A percentile compares a stretch with the other conserved stretches of the same genome.
Evolutionary conservation across 2,329 filamentous ascomycete species (phyloP).

Genomic region (Cordyceps pruinosa): DNA sequence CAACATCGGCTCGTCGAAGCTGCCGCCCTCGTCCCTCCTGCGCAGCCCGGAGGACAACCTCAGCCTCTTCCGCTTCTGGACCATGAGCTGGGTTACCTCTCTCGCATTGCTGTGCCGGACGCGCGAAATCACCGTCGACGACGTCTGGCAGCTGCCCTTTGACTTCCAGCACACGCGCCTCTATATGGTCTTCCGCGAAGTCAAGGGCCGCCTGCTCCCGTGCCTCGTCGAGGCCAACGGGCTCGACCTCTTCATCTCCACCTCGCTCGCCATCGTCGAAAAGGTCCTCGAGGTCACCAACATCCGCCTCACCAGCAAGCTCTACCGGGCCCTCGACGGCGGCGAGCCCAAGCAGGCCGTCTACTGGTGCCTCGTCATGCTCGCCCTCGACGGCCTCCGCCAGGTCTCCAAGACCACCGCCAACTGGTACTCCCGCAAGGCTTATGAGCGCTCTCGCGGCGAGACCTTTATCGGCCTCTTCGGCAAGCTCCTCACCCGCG

Average conservation of each 20-base stretch:
- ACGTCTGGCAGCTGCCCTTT: conserved; percentile 74
- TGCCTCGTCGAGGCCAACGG: conserved; percentile 71
- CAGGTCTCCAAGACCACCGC: conserved; percentile 30
- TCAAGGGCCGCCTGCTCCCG: conserved; percentile 64
- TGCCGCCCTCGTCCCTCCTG: conserved; percentile 31
- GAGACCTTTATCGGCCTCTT: conserved; percentile 45
- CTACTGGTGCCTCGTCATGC: conserved; percentile 32
- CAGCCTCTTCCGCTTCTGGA: conserved; percentile 76
- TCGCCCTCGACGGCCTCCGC: conserved; percentile 25
- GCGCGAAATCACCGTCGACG: conserved; percentile 64
- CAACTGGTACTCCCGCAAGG: conserved; percentile 76
- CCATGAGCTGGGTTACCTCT: conserved; percentile 73
- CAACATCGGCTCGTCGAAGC: conserved; percentile 24
- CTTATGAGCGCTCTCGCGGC: conserved; percentile 76
- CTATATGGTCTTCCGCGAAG: conserved; percentile 65
- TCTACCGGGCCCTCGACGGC: conserved; percentile 29
- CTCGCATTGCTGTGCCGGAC: conserved; percentile 59
- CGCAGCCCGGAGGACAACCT: conserved; percentile 73
- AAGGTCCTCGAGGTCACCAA: conserved; percentile 31
- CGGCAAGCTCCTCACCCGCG: conserved; percentile 36
- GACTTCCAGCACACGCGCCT: conserved; percentile 76
- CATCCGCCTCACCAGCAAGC: conserved; percentile 30
- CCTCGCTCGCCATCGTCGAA: conserved; percentile 52
- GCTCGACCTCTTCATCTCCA: conserved; percentile 66
- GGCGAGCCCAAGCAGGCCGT: conserved; percentile 24